phyloP scores from a whole-genome alignment of 129 eudicot genomes.

The Heracleum sosnowskyi region DNA sequence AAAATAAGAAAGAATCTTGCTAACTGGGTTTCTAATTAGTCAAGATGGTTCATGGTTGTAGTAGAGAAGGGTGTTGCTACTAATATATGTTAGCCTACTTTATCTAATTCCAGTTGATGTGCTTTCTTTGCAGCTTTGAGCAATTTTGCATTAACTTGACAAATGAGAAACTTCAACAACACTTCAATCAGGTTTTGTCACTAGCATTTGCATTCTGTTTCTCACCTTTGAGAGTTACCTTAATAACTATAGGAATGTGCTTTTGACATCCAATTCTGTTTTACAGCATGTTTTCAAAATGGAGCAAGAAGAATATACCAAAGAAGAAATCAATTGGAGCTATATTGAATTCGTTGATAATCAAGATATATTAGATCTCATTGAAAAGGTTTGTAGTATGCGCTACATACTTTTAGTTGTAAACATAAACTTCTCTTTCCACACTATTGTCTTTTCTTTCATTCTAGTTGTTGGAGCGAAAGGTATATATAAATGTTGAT shows the following conservation, averaged over 20 bases:
- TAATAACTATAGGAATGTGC: background rate
- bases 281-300: slow-evolving; percentile 96
- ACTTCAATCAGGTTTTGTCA: slow-evolving; percentile 85
- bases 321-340: slow-evolving; percentile 98
- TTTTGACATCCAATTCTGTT: slow-evolving; percentile 12
- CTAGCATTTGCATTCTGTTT: slow-evolving; percentile 9
- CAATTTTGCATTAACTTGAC: slow-evolving; percentile 99
- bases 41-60: slow-evolving; percentile 6
- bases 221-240: background rate
- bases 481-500: background rate
- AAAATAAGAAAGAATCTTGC: too few relatives aligned
- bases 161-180: slow-evolving; percentile 99
- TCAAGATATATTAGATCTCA: slow-evolving; percentile 92
- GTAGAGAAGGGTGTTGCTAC: slow-evolving; percentile 1
- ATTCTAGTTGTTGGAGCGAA: background rate
- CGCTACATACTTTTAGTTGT: slow-evolving; percentile 10
- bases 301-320: slow-evolving; percentile 99
- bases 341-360: slow-evolving; percentile 95
- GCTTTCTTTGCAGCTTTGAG: slow-evolving; percentile 67
- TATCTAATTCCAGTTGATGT: slow-evolving; percentile 5
- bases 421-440: background rate
- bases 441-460: background rate
- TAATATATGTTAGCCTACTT: background rate
- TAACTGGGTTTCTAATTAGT: background rate
- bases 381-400: slow-evolving; percentile 73